Base-by-base conservation (phyloP, 768 basidiomycete genomes). In the Lepiota venenata region DNA sequence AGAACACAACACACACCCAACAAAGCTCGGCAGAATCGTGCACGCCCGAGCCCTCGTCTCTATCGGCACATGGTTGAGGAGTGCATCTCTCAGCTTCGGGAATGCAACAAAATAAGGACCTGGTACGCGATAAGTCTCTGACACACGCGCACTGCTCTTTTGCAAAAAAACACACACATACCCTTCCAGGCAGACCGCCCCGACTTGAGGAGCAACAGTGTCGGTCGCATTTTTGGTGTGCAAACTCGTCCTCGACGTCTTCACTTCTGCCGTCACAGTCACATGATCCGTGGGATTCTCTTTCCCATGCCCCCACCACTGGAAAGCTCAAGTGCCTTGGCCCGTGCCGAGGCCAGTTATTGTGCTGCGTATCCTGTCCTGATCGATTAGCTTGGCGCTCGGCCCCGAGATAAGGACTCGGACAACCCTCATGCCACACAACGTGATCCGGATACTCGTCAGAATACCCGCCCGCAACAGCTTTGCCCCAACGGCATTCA, bases 91-190 rank as follows among this genome's bases (percentile, higher is more conserved):
- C 55, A 98, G 75, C 63, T 91, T 89, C 2, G 93, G 91, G 71
- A 98, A 98, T 16, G 93, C 83, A 47, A 94, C 88, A 63, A 98
- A 98, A 70, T 85, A 97, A 11, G 96, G 96, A 4, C 95, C 96
- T 98, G 45, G n/a, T 3, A 5, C 4, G 29, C 16, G 11, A 21
- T 25, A 51, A n/a, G 2, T 59, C 42, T 41, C 21, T 27, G 41
- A n/a, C 8, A 29, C 12, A 35, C 38, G 20, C 22, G 9, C 9
- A 10, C 15, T 12, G 11, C 3, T 39, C 32, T 1, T 16, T 46
- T 4, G 12, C 36, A 12, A 16, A 25, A 2, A 25, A n/a, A n/a
- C n/a, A n/a, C n/a, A n/a, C n/a, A 55, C 72, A 36, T 50, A 85
- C 89, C 89, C 72, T 91, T 91, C 89, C 89, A 91, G 42, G 88